Percentiles rank a stretch among this genome's conserved stretches.
phyloP scores from a whole-genome alignment of 352 stramenopile species.

The Aphanomyces invadans region DNA sequence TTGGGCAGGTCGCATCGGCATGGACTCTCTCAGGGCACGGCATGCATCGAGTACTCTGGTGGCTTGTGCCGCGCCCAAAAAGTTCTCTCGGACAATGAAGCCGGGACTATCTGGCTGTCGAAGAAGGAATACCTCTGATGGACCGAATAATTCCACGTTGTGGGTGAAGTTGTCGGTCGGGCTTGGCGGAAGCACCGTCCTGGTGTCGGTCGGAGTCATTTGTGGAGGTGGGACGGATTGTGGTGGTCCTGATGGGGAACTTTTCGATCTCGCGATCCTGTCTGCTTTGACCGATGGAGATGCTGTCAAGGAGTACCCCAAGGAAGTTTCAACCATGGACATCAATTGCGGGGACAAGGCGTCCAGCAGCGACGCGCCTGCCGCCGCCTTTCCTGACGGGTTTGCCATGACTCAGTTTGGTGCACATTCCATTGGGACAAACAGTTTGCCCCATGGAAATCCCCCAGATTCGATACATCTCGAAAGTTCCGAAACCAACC shows the following conservation, averaged over 20 bases:
- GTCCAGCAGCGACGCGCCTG: slow-evolving; percentile 36
- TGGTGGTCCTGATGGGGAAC: neutral
- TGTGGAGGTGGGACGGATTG: neutral
- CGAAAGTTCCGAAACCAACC: too few relatives aligned
- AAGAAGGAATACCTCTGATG: neutral
- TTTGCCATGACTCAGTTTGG: too few relatives aligned
- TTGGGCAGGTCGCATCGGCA: neutral
- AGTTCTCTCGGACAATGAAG: slow-evolving; percentile 33
- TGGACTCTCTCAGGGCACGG: slow-evolving; percentile 26
- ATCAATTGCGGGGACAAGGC: slow-evolving; percentile 55
- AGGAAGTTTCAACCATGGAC: slow-evolving; percentile 50
- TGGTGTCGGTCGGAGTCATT: neutral
- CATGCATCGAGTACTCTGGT: slow-evolving; percentile 42
- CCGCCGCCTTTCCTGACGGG: neutral
- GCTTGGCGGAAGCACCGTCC: neutral
- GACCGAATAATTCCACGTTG: neutral
- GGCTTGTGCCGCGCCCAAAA: slow-evolving; percentile 29
- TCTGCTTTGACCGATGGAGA: neutral
- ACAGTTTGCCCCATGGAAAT: too few relatives aligned
- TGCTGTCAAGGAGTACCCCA: slow-evolving; percentile 28
- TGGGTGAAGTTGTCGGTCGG: neutral
- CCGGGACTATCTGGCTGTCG: neutral
- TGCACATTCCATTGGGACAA: neutral
- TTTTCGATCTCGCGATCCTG: neutral
- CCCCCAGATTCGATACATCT: too few relatives aligned